Base-by-base conservation (phyloP, 495 filamentous ascomycete species). In the Staphylotrichum longicolle region DNA sequence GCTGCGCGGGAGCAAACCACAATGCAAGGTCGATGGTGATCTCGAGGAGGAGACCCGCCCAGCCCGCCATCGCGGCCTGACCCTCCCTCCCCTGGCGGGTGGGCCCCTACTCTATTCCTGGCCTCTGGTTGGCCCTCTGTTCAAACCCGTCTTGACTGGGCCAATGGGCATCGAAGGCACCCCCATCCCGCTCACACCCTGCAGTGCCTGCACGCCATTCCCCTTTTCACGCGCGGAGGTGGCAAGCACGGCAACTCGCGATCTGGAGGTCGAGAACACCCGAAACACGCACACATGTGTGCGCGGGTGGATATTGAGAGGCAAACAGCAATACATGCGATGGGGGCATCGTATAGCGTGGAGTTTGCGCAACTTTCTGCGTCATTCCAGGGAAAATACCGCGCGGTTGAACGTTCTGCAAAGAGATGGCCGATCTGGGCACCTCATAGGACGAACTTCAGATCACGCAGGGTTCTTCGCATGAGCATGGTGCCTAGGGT, bases 71-170 rank as follows among this genome's bases (percentile, higher is more conserved):
- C 49, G 15, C 32, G 49, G 34, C 53, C 63, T 39, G 14, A 35
- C 40, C 30, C 49, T 14, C 8, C 20, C 41, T 54, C 15, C 56
- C 60, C 39, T 62, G 60, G 37, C 30, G 20, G 39, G 42, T 45
- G 58, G 55, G 58, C 30, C 53, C 41, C 41, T 51, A 59, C 48
- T 61, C 46, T 64, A 53, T 54, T 48, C 42, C 49, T 48, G 45
- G 0, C 20, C 5, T 55, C n/a, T 63, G 62, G 56, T 68, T 68
- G 66, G 66, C 57, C 52, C 39, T 5, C 37, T 30, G 32, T 14
- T 58, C 32, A 35, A 57, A 40, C 46, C 48, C 42, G 32, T 4
- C 7, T 10, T 39, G 54, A 53, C 57, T 57, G 57, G 35, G 51
- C 63, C 51, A 64, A 64, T 64, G 57, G 50, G 45, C 34, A 54